These are phyloP conservation scores for Aspergillus nanangensis DNA, from an alignment of 495 filamentous ascomycete genomes.

Conservation along the genomic window DNA sequence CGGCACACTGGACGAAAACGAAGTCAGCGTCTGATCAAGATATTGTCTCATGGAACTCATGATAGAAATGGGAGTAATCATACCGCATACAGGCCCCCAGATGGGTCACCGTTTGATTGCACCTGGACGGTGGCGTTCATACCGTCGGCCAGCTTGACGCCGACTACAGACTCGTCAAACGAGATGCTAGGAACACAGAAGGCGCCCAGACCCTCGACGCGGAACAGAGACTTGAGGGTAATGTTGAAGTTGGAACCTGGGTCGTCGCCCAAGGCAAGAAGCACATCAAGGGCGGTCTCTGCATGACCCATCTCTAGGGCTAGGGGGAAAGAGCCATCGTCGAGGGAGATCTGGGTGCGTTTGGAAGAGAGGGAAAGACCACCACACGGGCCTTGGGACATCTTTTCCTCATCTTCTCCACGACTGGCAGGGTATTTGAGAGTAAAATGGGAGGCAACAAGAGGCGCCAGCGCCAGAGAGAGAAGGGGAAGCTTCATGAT, in stretches of 20 bases:
- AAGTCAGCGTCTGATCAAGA: background rate
- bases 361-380: conserved; percentile 42
- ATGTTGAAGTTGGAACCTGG: conserved; percentile 51
- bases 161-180: conserved; percentile 28
- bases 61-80: conserved; percentile 6
- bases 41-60: too few species aligned
- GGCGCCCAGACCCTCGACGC: conserved; percentile 45
- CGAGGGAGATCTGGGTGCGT: conserved; percentile 48
- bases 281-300: conserved; percentile 50
- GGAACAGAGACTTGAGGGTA: conserved; percentile 44
- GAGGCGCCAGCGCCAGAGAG: conserved; percentile 28
- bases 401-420: conserved; percentile 48
- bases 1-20: conserved; percentile 47
- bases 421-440: conserved; percentile 53
- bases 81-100: conserved; percentile 53
- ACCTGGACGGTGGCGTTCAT: conserved; percentile 64
- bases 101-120: conserved; percentile 47
- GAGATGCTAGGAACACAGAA: conserved; percentile 54
- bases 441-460: conserved; percentile 56
- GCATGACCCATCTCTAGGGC: conserved; percentile 53
- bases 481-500: conserved; percentile 25
- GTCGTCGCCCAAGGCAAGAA: conserved; percentile 51
- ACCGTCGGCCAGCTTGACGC: conserved; percentile 35
- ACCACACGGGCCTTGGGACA: conserved; percentile 55
- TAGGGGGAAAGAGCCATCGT: conserved; percentile 45